Evolutionary conservation across 176 grass and related monocot genomes (phyloP), one percentile per base, ranked within the genome.

Genomic region (Ensete ventricosum): DNA sequence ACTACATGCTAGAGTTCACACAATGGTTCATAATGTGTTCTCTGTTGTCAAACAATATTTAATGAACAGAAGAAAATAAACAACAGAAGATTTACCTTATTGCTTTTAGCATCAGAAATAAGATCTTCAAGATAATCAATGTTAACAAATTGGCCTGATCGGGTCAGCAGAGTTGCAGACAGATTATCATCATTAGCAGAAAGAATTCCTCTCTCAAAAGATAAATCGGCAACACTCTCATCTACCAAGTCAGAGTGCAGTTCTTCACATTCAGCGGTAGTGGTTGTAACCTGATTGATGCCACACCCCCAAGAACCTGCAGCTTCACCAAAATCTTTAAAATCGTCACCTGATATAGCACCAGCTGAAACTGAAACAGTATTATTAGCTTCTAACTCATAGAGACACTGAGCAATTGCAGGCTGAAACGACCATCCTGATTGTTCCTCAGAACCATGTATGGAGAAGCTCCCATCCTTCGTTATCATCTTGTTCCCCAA

Each of bases 71-170:
- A 53, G 22, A 52, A 73, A 9, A 26, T 1, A 11, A 24, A 55
- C 57, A 19, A 14, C 11, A 14, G 1, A 74, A 65, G 17, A 34
- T 8, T 69, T 81, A 89, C 84, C 78, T 81, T 89, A 19, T 84
- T 81, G 19, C 52, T 26, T 62, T 69, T 70, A 70, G 80, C 88
- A 76, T 60, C 12, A 49, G 84, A 54, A 75, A 90, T 83, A 8
- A 53, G 16, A 69, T 75, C 54, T 71, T 78, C 81, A 68, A 86
- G 72, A 9, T 66, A 66, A 21, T 84, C 81, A 10, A 78, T 57
- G 17, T 22, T 51, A 69, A 73, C 23, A 76, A 43, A 81, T 66
- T 79, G 76, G 55, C 66, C 74, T 84, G 81, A 76, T 17, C 2
- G 52, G 20, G 54, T n/a, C 0, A n/a, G 51, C 23, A 60, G 2